Evolutionary conservation across 1,139 yeast genomes (phyloP), one percentile per base, ranked within the genome.

Genomic region (Yamadazyma atlantica): DNA sequence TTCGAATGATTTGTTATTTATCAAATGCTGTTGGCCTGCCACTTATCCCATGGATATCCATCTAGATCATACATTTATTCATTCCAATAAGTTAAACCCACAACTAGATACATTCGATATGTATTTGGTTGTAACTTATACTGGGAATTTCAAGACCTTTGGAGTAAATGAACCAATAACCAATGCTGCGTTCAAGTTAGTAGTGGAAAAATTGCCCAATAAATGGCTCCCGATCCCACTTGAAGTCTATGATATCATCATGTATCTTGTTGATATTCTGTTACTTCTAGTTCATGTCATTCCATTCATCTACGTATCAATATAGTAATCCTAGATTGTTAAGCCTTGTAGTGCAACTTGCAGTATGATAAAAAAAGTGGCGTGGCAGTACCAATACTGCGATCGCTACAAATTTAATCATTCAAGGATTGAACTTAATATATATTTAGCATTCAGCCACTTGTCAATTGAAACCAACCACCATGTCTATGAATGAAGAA

Each of bases 1-100:
- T 10, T 51, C 69, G 11, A 55, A 62, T 35, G 73, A 67, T 45
- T 37, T 62, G 23, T 40, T 70, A 24, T 58, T 55, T 39, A 53
- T 67, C 22, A 71, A 71, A 42, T 41, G 69, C 12, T 70, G 75
- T 45, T 71, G 76, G 76, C 74, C 75, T 0, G 73, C 75, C 0
- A 68, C 66, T 1, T 43, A 42, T 11, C 73, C 76, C 2, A 56
- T 58, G 35, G 55, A 55, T 29, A 64, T 69, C 33, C 29, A 32
- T 5, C 16, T 66, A 1, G 27, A 43, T 11, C 67, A 65, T 37
- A 33, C 37, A 14, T 66, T 59, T 39, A 19, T 56, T 2, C 39
- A 50, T 33, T 33, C 55, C 5, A 35, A 43, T 2, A 42, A 46
- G 2, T 36, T 49, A 1, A 23, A 37, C 10, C 39, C n/a, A 14